Base-by-base conservation (phyloP, 768 basidiomycete genomes). In the Rhizopogon sp. region DNA sequence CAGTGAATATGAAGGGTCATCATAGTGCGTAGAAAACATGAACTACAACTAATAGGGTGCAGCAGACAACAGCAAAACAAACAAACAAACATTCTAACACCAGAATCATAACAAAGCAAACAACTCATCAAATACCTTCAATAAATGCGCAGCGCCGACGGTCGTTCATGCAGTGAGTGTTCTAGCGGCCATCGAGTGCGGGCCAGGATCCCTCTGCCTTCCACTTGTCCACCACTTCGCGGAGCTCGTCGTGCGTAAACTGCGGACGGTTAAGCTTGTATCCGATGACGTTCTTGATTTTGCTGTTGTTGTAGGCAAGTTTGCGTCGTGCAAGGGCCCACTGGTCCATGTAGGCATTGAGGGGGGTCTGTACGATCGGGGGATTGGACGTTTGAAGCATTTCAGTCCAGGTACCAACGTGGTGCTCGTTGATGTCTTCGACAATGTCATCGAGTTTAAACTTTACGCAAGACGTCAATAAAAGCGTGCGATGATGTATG, bases 371-470 rank as follows among this genome's bases (percentile, higher is more conserved):
- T 11, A 78, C 74, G 54, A 90, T 76, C 2, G 87, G 86, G 25
- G 89, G 89, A 39, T 81, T 79, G 37, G 90, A 87, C 44, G 72
- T 81, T 20, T 72, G 71, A 60, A 91, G 78, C 86, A 94, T 90
- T 66, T 88, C 79, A 7, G 84, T 88, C 92, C 92, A 94, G 10
- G 81, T 83, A 51, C 80, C 75, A 33, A 91, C 87, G 64, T 94
- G 91, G 46, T 84, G 80, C 64, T 92, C 90, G 64, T 93, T 93
- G 63, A 91, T 88, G 47, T 90, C 88, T 64, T 92, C 88, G 6
- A 91, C 80, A 40, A 79, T 68, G 58, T 90, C 88, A 52, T 89
- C 85, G 28, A 81, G 75, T 43, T 74, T 78, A 60, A 88, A 72
- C 85, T 90, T 62, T 10, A 37, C 1, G 11, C 9, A 45, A 40